A percentile compares a stretch with the other conserved stretches of the same genome.
phyloP scores from a whole-genome alignment of 768 basidiomycete genomes.

The Podaxis rugospora region DNA sequence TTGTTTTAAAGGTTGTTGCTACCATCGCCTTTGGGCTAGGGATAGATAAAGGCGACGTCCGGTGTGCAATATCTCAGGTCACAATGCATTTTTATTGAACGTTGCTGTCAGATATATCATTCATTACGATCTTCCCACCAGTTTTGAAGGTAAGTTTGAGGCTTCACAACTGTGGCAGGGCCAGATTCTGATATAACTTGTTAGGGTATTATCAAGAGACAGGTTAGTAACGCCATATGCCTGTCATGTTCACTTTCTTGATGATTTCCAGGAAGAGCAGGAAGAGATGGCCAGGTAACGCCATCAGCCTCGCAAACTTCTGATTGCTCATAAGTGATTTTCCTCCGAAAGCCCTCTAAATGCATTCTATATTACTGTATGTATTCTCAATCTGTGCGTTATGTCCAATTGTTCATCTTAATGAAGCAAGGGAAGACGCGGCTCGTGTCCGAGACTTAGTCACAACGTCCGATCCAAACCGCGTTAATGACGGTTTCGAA shows the following conservation, averaged over 20 bases:
- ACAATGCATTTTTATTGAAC: background rate
- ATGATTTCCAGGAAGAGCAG: slow-evolving; percentile 57
- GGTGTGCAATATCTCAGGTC: slow-evolving; percentile 28
- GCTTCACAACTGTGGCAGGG: background rate
- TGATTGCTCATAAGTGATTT: background rate
- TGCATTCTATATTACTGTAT: slow-evolving; percentile 81
- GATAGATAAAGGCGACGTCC: slow-evolving; percentile 78
- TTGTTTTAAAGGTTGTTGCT: slow-evolving; percentile 57
- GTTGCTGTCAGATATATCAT: slow-evolving; percentile 55
- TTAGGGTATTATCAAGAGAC: slow-evolving; percentile 87
- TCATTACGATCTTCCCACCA: slow-evolving; percentile 80
- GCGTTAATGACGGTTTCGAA: slow-evolving; percentile 39
- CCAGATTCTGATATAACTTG: background rate
- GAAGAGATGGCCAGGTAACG: slow-evolving; percentile 65
- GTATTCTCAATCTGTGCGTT: slow-evolving; percentile 16
- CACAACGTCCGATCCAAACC: slow-evolving; percentile 37
- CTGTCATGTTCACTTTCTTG: background rate
- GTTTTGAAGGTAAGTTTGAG: slow-evolving; percentile 61
- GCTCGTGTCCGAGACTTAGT: slow-evolving; percentile 51
- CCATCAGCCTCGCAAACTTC: background rate
- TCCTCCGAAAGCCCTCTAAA: slow-evolving; percentile 58
- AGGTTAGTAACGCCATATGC: slow-evolving; percentile 32
- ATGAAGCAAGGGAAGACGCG: slow-evolving; percentile 56
- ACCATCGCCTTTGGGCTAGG: slow-evolving; percentile 86
- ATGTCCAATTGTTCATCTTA: background rate